Evolutionary conservation across 805 yeast genomes (phyloP), one percentile per base, ranked within the genome.

Genomic region (Kluyveromyces nonfermentans): DNA sequence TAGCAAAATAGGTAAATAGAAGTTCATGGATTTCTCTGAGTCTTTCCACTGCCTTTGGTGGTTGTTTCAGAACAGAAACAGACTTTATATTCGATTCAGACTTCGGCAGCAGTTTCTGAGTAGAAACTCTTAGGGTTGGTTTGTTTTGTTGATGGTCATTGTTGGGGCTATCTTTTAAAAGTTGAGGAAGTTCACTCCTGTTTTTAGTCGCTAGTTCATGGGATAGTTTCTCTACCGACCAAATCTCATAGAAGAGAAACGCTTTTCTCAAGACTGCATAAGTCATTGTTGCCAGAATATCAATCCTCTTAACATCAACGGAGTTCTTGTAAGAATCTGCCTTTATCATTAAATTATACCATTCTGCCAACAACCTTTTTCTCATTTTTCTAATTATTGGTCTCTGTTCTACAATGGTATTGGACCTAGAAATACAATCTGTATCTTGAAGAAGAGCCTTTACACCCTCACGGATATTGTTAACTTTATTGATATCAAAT

Each of bases 341-440:
- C 54, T 81, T 82, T 33, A 78, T 72, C 79, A 83, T 80, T 34
- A 85, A 66, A 42, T 78, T 79, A 50, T 84, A 83, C 95, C 94
- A 85, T 56, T 82, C 89, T 2, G 89, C 82, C 28, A 85, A 69
- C 44, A 85, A 62, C 33, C 78, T 71, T 59, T 85, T 85, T 50
- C 95, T 71, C 42, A 78, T 69, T 49, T 73, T 77, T 44, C 85
- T 68, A 14, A 85, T 75, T 3, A 73, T 59, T 1, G 85, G 80
- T 41, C 75, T 72, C 48, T 73, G 71, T 48, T 78, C 76, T 5
- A 85, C 89, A 37, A 82, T 70, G 25, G 78, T 79, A 50, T 81
- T 80, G 1, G 87, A 76, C 50, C 93, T 68, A 1, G 93, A 83
- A 16, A 85, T 73, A 63, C 90, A 83, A 47, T 80, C 81, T 0